phyloP scores from a whole-genome alignment of 2,329 filamentous ascomycete species.

The Hypoxylon sp. region DNA sequence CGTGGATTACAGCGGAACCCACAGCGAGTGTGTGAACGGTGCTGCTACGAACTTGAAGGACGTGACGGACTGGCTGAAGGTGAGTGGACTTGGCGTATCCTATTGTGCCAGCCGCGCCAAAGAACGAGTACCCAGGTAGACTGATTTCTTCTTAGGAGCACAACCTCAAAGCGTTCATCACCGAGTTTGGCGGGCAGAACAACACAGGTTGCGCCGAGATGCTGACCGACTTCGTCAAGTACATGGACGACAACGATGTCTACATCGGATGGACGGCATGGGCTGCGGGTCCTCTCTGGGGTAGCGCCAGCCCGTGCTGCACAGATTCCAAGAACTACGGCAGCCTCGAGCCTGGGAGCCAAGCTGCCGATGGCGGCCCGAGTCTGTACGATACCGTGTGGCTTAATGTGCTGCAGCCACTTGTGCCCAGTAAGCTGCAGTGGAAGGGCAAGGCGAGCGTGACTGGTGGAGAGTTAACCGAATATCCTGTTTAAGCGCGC shows the following conservation, averaged over 20 bases:
- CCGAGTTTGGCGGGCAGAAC: conserved; percentile 63
- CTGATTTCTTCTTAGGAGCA: conserved; percentile 47
- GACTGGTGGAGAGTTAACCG: conserved; percentile 38
- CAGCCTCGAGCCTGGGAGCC: conserved; percentile 62
- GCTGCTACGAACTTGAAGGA: conserved; percentile 57
- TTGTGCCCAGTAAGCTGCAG: conserved; percentile 58
- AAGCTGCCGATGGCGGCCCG: conserved; percentile 57
- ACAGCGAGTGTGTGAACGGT: conserved; percentile 58
- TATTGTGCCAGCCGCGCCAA: too few species aligned
- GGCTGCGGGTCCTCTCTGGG: conserved; percentile 65
- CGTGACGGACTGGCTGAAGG: conserved; percentile 61
- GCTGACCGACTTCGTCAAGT: conserved; percentile 59
- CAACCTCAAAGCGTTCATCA: conserved; percentile 62
- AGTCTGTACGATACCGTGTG: conserved; percentile 63
- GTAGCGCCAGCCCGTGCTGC: conserved; percentile 58
- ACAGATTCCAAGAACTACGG: conserved; percentile 58
- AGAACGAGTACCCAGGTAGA: too few species aligned
- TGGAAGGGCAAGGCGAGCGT: conserved; percentile 54
- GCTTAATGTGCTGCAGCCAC: conserved; percentile 59
- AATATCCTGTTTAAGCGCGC: conserved; percentile 34
- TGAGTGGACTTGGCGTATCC: conserved; percentile 22
- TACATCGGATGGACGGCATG: conserved; percentile 67
- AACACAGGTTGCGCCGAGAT: conserved; percentile 58
- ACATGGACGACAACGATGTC: conserved; percentile 61
- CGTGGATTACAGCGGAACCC: conserved; percentile 60